Percentiles rank a stretch among this genome's conserved stretches.
Evolutionary conservation across 2,329 filamentous ascomycete genomes (phyloP).

Genomic region (Raffaelea ambrosiae): DNA sequence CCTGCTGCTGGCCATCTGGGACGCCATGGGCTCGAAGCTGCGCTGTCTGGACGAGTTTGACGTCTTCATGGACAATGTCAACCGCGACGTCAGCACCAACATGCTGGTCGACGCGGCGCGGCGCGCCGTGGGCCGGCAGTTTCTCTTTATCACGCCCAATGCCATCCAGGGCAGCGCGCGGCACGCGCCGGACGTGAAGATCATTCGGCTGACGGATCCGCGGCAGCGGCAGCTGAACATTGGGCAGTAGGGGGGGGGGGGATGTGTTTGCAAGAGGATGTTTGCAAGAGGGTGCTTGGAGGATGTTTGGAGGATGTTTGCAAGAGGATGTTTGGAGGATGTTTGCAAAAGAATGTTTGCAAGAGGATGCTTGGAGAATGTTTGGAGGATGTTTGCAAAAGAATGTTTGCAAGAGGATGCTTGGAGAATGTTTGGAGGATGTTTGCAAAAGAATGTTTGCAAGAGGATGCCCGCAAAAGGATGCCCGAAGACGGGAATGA

Average conservation of each 20-base stretch:
- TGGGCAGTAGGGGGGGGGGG: background rate
- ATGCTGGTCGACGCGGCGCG: constrained; percentile 87
- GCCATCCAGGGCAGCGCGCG: constrained; percentile 56
- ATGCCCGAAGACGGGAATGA: too few relatives aligned
- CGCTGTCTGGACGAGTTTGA: constrained; percentile 97
- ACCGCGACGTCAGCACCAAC: constrained; percentile 83
- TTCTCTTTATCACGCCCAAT: constrained; percentile 93
- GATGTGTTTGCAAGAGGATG: background rate
- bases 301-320: too few relatives aligned
- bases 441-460: too few relatives aligned
- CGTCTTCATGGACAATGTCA: constrained; percentile 98
- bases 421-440: too few relatives aligned
- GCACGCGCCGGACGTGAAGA: constrained; percentile 62
- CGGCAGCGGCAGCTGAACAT: constrained; percentile 29
- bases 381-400: too few relatives aligned
- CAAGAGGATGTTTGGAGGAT: too few relatives aligned
- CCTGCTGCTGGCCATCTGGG: constrained; percentile 86
- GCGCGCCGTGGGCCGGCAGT: constrained; percentile 81
- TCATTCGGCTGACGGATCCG: constrained; percentile 62
- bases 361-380: too few relatives aligned
- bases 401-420: too few relatives aligned
- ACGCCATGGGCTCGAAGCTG: constrained; percentile 93
- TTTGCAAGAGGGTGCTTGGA: too few relatives aligned
- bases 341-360: too few relatives aligned
- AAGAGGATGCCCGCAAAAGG: too few relatives aligned